phyloP scores from a whole-genome alignment of 192 early-diverging fungal species.

The Backusella tarrabulga region DNA sequence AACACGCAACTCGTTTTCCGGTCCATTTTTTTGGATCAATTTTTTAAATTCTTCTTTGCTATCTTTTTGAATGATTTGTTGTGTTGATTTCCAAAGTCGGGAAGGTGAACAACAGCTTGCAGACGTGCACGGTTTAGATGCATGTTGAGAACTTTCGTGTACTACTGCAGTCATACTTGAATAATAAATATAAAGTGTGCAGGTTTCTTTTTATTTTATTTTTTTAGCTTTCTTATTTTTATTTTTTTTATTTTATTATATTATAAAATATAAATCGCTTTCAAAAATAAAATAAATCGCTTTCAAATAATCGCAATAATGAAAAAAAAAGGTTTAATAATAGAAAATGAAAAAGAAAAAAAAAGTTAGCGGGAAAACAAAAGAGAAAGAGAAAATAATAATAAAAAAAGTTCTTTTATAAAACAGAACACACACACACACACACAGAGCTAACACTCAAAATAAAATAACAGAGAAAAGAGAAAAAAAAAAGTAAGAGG shows the following conservation, averaged over 20 bases:
- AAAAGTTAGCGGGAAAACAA: no score
- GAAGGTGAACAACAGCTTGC: constrained; percentile 29
- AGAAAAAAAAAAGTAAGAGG: constrained; percentile 2
- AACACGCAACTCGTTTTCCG: constrained; percentile 11
- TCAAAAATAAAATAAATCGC: not conserved
- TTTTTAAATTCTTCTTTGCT: constrained; percentile 5
- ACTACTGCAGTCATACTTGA: constrained; percentile 18
- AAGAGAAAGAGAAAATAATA: no score
- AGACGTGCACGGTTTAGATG: constrained; percentile 22
- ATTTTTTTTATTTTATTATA: not conserved
- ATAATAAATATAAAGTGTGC: not conserved
- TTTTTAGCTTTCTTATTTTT: constrained; percentile 8
- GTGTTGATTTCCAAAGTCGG: constrained; percentile 21
- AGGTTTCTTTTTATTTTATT: not conserved
- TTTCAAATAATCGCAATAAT: no score
- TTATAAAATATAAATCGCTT: not conserved
- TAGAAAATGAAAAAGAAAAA: not conserved
- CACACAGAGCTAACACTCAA: not conserved
- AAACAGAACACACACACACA: not conserved
- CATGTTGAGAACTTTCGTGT: constrained; percentile 12
- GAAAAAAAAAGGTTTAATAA: not conserved
- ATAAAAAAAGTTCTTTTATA: not conserved
- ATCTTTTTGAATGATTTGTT: constrained; percentile 12
- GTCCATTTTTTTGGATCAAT: constrained; percentile 3
- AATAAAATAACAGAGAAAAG: not conserved